Base-by-base conservation (phyloP, 441 rosid species). In the Bocquillonia castaneifolia region DNA sequence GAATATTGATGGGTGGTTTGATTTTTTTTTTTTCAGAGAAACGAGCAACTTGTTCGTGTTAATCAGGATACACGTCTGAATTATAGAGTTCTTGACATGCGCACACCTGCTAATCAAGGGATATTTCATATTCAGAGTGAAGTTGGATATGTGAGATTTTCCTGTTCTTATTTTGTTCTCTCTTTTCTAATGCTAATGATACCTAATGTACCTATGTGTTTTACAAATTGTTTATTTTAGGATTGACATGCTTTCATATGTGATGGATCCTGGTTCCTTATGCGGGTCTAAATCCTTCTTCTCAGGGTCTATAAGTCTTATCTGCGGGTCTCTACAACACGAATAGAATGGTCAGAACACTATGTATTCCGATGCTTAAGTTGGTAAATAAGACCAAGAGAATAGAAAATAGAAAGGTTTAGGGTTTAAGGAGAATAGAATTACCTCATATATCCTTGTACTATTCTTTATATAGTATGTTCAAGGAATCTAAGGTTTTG, bases 81-180 rank as follows among this genome's bases (percentile, higher is more conserved):
- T 68, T 67, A 76, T 47, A 84, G 94, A 68, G 90, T 86, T 79
- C 72, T 93, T 18, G 94, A 93, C 78, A 0, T 88, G 7, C 81
- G 99, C 48, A 90, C 92, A 42, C 86, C 91, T 7, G 92, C 97
- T 51, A 89, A 90, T 78, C 96, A 91, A 72, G 96, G 84, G 50
- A 88, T 91, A 66, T 91, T 91, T 71, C 85, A 78, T 56, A 80
- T 86, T 70, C 90, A 87, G 69, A 67, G 79, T 70, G 82, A 87
- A 77, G 86, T 84, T 44, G 70, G 79, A 60, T 74, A 58, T 36
- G 96, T 93, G 72, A 79, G 87, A 65, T 63, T 12, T 40, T 56
- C 8, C 9, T 5, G 12, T n/a, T 39, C 20, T 29, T 22, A n/a
- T n/a, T n/a, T n/a, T n/a, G n/a, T 0, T 9, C 9, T 47, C 14